phyloP scores from a whole-genome alignment of 108 stramenopile genomes.

The Nitzschia sp. region DNA sequence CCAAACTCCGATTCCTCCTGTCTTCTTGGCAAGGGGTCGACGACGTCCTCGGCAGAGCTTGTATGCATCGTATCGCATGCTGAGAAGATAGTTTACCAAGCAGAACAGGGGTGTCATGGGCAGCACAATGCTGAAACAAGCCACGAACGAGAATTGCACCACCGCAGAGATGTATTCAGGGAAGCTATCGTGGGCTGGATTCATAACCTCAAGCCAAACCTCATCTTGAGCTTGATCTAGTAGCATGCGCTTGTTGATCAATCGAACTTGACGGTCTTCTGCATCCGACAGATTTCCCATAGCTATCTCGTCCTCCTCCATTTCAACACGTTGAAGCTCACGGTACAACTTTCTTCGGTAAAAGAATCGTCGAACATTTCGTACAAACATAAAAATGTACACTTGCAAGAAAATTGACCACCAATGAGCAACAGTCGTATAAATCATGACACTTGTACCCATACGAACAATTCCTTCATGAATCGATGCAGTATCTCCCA shows the following conservation, averaged over 20 bases:
- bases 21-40: slow-evolving; percentile 85
- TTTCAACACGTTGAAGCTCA: slow-evolving; percentile 60
- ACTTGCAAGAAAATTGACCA: slow-evolving; percentile 84
- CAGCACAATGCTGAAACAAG: slow-evolving; percentile 93
- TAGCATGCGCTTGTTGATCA: slow-evolving; percentile 76
- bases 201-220: slow-evolving; percentile 82
- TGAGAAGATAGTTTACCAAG: slow-evolving; percentile 90
- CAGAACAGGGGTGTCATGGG: slow-evolving; percentile 93
- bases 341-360: slow-evolving; percentile 47
- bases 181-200: slow-evolving; percentile 88
- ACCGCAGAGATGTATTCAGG: slow-evolving; percentile 90
- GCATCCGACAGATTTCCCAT: slow-evolving; percentile 29
- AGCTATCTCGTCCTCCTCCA: slow-evolving; percentile 48
- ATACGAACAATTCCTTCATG: slow-evolving; percentile 85
- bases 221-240: slow-evolving; percentile 85
- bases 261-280: slow-evolving; percentile 29
- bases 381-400: slow-evolving; percentile 72
- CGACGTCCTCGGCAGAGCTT: slow-evolving; percentile 91
- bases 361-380: slow-evolving; percentile 56
- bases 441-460: slow-evolving; percentile 71
- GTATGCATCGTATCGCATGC: slow-evolving; percentile 94
- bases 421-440: slow-evolving; percentile 84
- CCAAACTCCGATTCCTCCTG: slow-evolving; percentile 96
- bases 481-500: slow-evolving; percentile 46
- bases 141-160: slow-evolving; percentile 92